Percentiles rank a stretch among this genome's conserved stretches.
Evolutionary conservation across 257 asterid species (phyloP).

Genomic region (Forsythia viridissima): DNA sequence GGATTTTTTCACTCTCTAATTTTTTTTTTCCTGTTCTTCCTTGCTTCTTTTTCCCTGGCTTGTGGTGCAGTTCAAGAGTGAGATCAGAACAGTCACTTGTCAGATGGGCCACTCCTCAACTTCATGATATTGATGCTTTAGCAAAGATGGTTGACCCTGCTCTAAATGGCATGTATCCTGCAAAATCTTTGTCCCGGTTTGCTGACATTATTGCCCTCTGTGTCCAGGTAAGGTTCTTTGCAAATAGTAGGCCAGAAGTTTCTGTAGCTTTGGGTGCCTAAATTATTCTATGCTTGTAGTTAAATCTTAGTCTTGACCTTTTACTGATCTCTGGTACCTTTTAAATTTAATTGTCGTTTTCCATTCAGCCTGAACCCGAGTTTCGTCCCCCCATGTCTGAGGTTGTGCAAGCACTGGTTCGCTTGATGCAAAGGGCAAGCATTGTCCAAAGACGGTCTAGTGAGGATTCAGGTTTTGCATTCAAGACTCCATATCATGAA

Average conservation of each 20-base stretch:
- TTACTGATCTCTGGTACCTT: too few relatives aligned
- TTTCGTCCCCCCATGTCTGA: conserved; percentile 99
- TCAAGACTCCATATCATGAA: conserved; percentile 71
- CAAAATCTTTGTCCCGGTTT: conserved; percentile 93
- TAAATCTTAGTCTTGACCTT: background rate
- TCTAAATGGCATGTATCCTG: conserved; percentile 96
- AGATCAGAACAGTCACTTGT: conserved; percentile 96
- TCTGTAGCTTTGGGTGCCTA: conserved; percentile 1
- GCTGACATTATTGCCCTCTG: conserved; percentile 94
- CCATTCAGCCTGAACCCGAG: conserved; percentile 89
- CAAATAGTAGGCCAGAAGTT: too few relatives aligned
- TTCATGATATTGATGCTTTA: conserved; percentile 95
- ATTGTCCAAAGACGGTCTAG: conserved; percentile 63
- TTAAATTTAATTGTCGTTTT: background rate
- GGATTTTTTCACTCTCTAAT: background rate
- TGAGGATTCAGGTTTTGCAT: conserved; percentile 74
- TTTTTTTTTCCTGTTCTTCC: background rate
- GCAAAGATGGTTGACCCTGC: conserved; percentile 94
- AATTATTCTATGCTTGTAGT: background rate
- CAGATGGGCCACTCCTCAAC: conserved; percentile 98
- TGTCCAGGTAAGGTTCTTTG: conserved; percentile 68
- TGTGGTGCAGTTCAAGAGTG: conserved; percentile 62
- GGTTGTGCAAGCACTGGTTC: conserved; percentile 91
- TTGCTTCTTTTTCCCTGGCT: background rate
- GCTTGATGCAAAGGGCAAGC: conserved; percentile 89